Percentiles rank a stretch among this genome's conserved stretches.
phyloP scores from a whole-genome alignment of 2,329 filamentous ascomycete genomes.

The Teratosphaeria epicoccoides region DNA sequence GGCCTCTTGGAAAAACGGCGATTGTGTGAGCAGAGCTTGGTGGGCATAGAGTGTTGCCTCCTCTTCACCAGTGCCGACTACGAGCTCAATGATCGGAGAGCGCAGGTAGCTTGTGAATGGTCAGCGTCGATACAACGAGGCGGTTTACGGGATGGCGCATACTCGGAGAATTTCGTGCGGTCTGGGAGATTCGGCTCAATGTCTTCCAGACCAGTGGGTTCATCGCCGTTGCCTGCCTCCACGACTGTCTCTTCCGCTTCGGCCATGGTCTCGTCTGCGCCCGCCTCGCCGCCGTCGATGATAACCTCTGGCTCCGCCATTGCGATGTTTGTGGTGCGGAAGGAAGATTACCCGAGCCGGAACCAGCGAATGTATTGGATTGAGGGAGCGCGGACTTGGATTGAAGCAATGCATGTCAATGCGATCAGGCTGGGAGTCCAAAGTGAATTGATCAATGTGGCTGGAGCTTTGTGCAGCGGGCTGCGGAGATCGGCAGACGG shows the following conservation, averaged over 20 bases:
- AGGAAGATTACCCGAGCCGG: neutral
- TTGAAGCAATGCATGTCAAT: neutral
- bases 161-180: slow-evolving; percentile 38
- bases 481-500: neutral
- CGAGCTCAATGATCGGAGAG: slow-evolving; percentile 38
- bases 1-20: slow-evolving; percentile 60
- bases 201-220: slow-evolving; percentile 29
- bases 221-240: slow-evolving; percentile 23
- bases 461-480: neutral
- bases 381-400: neutral
- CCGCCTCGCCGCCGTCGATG: slow-evolving; percentile 24
- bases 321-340: slow-evolving; percentile 7
- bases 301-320: slow-evolving; percentile 26
- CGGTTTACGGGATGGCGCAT: slow-evolving; percentile 1
- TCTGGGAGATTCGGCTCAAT: slow-evolving; percentile 33
- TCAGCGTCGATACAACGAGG: slow-evolving; percentile 1
- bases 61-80: slow-evolving; percentile 41
- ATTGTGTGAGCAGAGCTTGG: slow-evolving; percentile 62
- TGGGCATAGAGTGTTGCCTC: slow-evolving; percentile 64
- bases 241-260: slow-evolving; percentile 21
- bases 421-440: neutral
- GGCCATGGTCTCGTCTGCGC: slow-evolving; percentile 42
- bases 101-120: slow-evolving; percentile 33
- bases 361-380: neutral
- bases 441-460: neutral